Conservation (phyloP, 192 early-diverging fungal species). For the Chytriomyces sp. region DNA sequence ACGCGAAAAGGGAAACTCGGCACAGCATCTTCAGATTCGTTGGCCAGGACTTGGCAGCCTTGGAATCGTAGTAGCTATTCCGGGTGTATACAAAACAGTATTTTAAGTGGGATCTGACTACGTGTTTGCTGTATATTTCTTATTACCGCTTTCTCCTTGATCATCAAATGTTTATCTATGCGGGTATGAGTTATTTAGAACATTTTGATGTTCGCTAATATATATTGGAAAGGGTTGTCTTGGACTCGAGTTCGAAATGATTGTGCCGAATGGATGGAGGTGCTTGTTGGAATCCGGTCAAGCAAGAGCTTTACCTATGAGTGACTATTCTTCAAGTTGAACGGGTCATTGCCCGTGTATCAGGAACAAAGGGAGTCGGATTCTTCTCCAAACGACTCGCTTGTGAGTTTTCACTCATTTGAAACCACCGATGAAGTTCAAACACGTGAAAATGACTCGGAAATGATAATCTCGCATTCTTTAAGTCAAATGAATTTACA, state of each 20-base stretch:
- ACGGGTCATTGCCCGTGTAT: background rate
- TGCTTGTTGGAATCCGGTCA: too few species aligned
- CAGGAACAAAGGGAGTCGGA: background rate
- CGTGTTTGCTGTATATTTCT: background rate
- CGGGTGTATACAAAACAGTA: background rate
- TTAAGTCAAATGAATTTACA: background rate
- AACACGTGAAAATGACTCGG: background rate
- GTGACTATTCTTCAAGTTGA: background rate
- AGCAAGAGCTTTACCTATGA: too few species aligned
- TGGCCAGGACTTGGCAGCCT: background rate
- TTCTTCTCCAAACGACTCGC: background rate
- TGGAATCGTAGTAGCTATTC: background rate
- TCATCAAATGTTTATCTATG: too few species aligned
- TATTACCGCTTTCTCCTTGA: background rate
- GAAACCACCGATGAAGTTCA: background rate
- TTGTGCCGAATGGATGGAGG: too few species aligned
- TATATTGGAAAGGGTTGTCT: too few species aligned
- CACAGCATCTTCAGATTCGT: slow-evolving; percentile 2
- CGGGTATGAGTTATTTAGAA: too few species aligned
- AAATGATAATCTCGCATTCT: slow-evolving; percentile 2
- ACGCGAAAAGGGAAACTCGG: background rate
- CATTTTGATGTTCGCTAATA: too few species aligned
- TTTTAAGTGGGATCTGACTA: slow-evolving; percentile 2
- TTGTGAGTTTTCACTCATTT: slow-evolving; percentile 1
- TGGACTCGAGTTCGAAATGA: too few species aligned